Evolutionary conservation across 2,329 filamentous ascomycete species (phyloP).

Genomic region (Paraphoma chrysanthemicola): DNA sequence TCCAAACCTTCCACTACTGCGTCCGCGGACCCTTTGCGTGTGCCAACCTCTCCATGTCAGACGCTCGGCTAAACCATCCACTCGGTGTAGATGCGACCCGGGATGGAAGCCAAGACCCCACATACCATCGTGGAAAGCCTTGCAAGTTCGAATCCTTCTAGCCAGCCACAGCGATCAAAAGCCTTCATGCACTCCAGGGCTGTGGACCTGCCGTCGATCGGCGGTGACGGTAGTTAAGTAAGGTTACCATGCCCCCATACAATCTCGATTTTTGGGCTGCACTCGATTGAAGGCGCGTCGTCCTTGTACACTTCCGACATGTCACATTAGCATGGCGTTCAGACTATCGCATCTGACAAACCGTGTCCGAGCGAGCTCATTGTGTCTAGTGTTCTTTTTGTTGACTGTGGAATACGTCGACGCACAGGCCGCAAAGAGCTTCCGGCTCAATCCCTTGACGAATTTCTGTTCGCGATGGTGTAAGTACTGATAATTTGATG

Average conservation of each 20-base stretch:
- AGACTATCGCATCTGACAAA: no score
- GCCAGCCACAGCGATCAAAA: neutral
- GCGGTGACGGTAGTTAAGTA: neutral
- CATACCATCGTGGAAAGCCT: neutral
- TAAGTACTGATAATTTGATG: slow-evolving; percentile 8
- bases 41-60: no score
- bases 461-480: slow-evolving; percentile 32
- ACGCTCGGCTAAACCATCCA: neutral
- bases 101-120: neutral
- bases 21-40: no score
- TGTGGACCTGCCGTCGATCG: neutral
- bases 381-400: neutral
- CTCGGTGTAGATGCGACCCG: neutral
- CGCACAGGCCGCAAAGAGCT: slow-evolving; percentile 5
- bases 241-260: neutral
- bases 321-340: neutral
- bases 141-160: neutral
- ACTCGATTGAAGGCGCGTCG: neutral
- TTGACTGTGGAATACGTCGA: neutral
- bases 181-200: neutral
- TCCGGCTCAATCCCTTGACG: slow-evolving; percentile 16
- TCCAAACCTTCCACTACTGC: no score
- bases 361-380: neutral
- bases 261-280: neutral
- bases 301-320: neutral